Evolutionary conservation across 768 basidiomycete genomes (phyloP).

Genomic region (Amanita rimosa): DNA sequence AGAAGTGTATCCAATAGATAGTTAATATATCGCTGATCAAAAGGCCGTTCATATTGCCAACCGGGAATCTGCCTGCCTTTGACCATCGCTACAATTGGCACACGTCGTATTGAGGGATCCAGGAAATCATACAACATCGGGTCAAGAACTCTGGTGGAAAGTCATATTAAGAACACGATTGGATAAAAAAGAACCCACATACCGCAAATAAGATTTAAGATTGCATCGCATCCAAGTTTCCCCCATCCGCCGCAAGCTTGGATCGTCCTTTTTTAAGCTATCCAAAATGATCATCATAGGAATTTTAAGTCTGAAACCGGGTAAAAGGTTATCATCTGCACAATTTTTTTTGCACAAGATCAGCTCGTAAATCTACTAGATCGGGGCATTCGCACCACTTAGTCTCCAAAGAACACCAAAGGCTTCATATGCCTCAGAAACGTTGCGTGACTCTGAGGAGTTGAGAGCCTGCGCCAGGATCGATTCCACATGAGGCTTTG

Average conservation of each 20-base stretch:
- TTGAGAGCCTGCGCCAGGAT: conserved; percentile 67
- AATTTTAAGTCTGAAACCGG: conserved; percentile 73
- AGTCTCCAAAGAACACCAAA: conserved; percentile 92
- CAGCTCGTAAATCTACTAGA: neutral
- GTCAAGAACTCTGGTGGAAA: conserved; percentile 64
- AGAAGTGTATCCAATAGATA: conserved; percentile 73
- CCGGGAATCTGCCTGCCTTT: conserved; percentile 57
- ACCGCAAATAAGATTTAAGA: conserved; percentile 87
- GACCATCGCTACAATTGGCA: conserved; percentile 35
- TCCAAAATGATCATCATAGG: conserved; percentile 88
- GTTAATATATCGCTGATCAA: conserved; percentile 64
- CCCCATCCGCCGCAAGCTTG: conserved; percentile 61
- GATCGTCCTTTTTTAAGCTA: conserved; percentile 66
- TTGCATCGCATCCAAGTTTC: conserved; percentile 98
- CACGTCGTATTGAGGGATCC: conserved; percentile 54
- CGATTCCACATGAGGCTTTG: conserved; percentile 60
- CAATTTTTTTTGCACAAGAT: neutral
- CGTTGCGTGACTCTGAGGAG: conserved; percentile 33
- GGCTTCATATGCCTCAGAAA: conserved; percentile 61
- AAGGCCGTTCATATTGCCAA: conserved; percentile 58
- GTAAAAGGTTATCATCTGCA: conserved; percentile 68
- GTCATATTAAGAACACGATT: conserved; percentile 1
- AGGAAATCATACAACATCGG: conserved; percentile 73
- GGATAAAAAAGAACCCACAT: conserved; percentile 10
- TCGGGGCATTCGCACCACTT: conserved; percentile 41